A percentile compares a stretch with the other conserved stretches of the same genome.
phyloP scores from a whole-genome alignment of 805 yeast genomes.

The Pichia ethanolica region DNA sequence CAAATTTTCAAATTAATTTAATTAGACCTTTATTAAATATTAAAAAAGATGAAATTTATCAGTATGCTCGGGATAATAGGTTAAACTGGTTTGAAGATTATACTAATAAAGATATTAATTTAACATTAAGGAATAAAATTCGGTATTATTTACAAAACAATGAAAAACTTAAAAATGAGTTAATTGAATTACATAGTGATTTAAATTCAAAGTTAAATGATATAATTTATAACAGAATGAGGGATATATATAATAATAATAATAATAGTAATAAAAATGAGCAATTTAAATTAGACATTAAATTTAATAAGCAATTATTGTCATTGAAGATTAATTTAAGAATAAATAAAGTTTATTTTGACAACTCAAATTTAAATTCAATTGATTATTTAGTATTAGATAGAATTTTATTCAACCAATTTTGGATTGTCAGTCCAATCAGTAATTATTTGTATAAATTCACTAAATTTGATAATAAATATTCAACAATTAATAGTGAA shows the following conservation, averaged over 20 bases:
- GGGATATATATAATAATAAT: conserved; percentile 3
- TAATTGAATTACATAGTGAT: conserved; percentile 10
- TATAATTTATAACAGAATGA: conserved; percentile 17
- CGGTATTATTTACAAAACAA: conserved; percentile 26
- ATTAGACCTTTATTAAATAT: conserved; percentile 48
- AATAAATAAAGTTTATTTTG: not conserved
- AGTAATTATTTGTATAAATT: conserved; percentile 3
- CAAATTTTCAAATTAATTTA: conserved; percentile 9
- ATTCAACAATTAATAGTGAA: not conserved
- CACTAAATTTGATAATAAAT: conserved; percentile 8
- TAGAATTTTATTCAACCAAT: conserved; percentile 20
- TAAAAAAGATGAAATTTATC: conserved; percentile 37
- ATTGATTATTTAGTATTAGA: conserved; percentile 19
- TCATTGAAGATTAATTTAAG: conserved; percentile 16
- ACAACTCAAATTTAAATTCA: not conserved
- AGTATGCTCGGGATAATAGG: conserved; percentile 34
- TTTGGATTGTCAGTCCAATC: conserved; percentile 9
- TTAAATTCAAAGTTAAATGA: conserved; percentile 11
- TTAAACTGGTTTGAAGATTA: conserved; percentile 65
- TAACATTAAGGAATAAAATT: conserved; percentile 53
- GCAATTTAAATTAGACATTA: not conserved
- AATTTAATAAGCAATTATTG: conserved; percentile 2
- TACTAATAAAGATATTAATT: conserved; percentile 46
- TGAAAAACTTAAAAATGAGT: not conserved
- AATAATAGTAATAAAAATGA: conserved; percentile 1